A percentile compares a stretch with the other conserved stretches of the same genome.
These are phyloP conservation scores for Thelephora terrestris DNA, from an alignment of 1,284 basidiomycete genomes.

Conservation along the genomic window DNA sequence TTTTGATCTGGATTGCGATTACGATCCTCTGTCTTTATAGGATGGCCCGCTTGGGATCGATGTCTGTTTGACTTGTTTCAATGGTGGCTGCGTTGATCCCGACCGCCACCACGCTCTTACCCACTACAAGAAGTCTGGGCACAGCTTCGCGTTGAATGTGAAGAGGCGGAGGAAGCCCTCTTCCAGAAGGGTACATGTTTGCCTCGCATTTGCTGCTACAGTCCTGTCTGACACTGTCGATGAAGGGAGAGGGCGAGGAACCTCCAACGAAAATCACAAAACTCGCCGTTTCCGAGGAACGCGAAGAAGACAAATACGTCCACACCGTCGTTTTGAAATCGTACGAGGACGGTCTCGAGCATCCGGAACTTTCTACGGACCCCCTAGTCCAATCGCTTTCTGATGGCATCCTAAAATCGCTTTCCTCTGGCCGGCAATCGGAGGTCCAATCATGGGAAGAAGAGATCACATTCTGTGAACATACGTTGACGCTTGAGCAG, in stretches of 20 bases:
- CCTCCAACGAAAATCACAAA: constrained; percentile 84
- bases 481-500: constrained; percentile 76
- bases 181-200: constrained; percentile 54
- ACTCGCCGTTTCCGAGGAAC: constrained; percentile 78
- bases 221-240: not conserved
- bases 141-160: constrained; percentile 76
- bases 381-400: constrained; percentile 48
- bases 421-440: constrained; percentile 84
- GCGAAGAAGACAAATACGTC: constrained; percentile 85
- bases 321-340: constrained; percentile 62
- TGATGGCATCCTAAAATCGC: constrained; percentile 68
- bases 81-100: constrained; percentile 71
- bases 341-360: constrained; percentile 65
- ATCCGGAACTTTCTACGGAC: constrained; percentile 28
- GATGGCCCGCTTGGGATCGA: constrained; percentile 73
- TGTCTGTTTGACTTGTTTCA: constrained; percentile 90
- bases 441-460: constrained; percentile 99
- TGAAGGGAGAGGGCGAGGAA: constrained; percentile 51
- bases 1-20: not conserved
- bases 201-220: not conserved
- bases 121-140: constrained; percentile 65
- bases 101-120: constrained; percentile 61
- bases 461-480: constrained; percentile 83
- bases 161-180: constrained; percentile 64
- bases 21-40: constrained; percentile 26